Conservation (phyloP, 495 filamentous ascomycete genomes). For the Glutinoglossum americanum region DNA sequence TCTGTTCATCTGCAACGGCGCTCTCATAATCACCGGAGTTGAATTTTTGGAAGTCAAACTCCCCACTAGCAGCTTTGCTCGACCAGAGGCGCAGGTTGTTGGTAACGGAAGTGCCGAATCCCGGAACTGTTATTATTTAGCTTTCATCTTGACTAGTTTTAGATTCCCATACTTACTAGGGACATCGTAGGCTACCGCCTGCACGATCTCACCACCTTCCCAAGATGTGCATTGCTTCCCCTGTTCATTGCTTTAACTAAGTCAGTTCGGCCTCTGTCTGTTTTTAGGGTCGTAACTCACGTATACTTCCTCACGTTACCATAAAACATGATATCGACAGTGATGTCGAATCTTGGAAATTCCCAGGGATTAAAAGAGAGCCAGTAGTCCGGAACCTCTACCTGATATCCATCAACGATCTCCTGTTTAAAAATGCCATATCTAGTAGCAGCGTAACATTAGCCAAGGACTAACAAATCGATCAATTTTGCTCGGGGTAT, state of each 20-base stretch:
- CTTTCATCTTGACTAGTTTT: not conserved
- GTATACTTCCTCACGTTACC: slow-evolving; percentile 52
- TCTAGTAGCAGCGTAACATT: not conserved
- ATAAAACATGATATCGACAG: slow-evolving; percentile 91
- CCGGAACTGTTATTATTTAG: slow-evolving; percentile 33
- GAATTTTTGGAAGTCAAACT: slow-evolving; percentile 99
- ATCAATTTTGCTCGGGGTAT: slow-evolving; percentile 14
- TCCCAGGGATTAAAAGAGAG: slow-evolving; percentile 99
- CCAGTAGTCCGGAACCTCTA: slow-evolving; percentile 97
- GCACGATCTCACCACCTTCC: slow-evolving; percentile 85
- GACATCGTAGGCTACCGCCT: slow-evolving; percentile 86
- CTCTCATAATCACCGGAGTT: slow-evolving; percentile 95
- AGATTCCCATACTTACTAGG: slow-evolving; percentile 27
- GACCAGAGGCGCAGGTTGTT: slow-evolving; percentile 96
- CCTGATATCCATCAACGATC: slow-evolving; percentile 91
- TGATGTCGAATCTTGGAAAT: slow-evolving; percentile 85
- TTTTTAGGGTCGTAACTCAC: slow-evolving; percentile 12
- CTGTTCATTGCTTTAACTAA: slow-evolving; percentile 32
- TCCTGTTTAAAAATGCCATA: slow-evolving; percentile 99
- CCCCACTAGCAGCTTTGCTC: slow-evolving; percentile 85
- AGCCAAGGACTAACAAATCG: not conserved
- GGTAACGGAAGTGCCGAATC: slow-evolving; percentile 69
- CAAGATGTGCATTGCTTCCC: slow-evolving; percentile 54
- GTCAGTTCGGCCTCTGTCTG: not conserved
- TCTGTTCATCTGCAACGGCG: slow-evolving; percentile 87